Evolutionary conservation across 371 early-diverging fungal species (phyloP).

Genomic region (Mucor mucedo): DNA sequence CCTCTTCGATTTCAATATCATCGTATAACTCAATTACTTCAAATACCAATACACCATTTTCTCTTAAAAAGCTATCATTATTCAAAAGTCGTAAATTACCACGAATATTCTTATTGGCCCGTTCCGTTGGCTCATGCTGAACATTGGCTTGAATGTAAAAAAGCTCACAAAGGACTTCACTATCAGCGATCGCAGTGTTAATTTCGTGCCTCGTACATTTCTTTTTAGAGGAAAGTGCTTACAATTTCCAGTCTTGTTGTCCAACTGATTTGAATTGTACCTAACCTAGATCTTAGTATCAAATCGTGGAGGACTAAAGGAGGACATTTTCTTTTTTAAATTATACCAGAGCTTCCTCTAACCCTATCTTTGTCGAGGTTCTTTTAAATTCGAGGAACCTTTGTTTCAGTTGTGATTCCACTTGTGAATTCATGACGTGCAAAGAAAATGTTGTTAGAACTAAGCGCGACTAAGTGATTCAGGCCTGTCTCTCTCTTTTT

Average conservation of each 20-base stretch:
- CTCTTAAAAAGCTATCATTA: slow-evolving; percentile 30
- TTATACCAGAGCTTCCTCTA: slow-evolving; percentile 30
- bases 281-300: slow-evolving; percentile 10
- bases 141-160: slow-evolving; percentile 14
- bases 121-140: slow-evolving; percentile 22
- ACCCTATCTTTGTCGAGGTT: slow-evolving; percentile 22
- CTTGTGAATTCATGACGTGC: slow-evolving; percentile 9
- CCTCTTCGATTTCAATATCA: slow-evolving; percentile 30
- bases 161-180: slow-evolving; percentile 22
- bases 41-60: slow-evolving; percentile 26
- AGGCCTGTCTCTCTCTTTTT: too few species aligned
- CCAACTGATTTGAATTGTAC: slow-evolving; percentile 22
- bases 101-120: slow-evolving; percentile 27
- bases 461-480: too few species aligned
- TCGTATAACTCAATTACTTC: slow-evolving; percentile 36
- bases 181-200: background rate
- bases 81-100: slow-evolving; percentile 19
- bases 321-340: background rate
- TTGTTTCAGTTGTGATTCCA: background rate
- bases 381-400: slow-evolving; percentile 25
- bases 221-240: slow-evolving; percentile 1
- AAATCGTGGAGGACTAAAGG: background rate
- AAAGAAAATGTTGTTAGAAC: background rate
- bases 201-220: background rate
- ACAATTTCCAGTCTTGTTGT: slow-evolving; percentile 30